Base-by-base conservation (phyloP, 805 yeast species). In the Schwanniomyces sp. region DNA sequence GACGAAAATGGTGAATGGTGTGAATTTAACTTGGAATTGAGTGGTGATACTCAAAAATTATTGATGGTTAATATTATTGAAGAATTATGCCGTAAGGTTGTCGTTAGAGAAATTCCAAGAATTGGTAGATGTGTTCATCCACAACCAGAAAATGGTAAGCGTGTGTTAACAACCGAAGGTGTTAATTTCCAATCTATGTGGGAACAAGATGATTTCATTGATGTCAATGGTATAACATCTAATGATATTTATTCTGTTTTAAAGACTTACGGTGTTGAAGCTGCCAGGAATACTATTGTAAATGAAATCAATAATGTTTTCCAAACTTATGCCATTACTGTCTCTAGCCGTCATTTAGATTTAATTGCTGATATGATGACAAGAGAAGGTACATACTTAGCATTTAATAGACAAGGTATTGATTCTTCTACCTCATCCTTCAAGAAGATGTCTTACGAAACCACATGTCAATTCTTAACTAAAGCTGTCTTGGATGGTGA, bases 291-390 rank as follows among this genome's bases (percentile, higher is more conserved):
- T 69, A 94, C 99, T 29, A 88, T 94, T 74, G 98, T 91, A 27
- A 86, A 89, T 61, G 99, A 94, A 78, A 88, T 94, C 67, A 87
- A 88, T 72, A 88, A 89, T 59, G 99, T 94, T 59, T 94, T 94
- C 82, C 89, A 90, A 51, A 91, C 95, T 45, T 94, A 94, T 70
- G 98, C 98, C 61, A 94, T 94, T 64, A 75, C 91, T 50, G 99
- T 94, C 50, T 86, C 94, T 47, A 75, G 82, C 45, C 89, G 99
- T 69, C 99, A 94, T 75, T 82, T 94, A 72, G 99, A 94, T 65
- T 82, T 94, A 67, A 86, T 94, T 68, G 99, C 96, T 54, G 99
- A 94, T 70, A 88, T 89, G 90, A 94, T 94, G 99, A 94, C 99
- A 5, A 84, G 99, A 70, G 98, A 94, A 71, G 99, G 99, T 62